phyloP scores from a whole-genome alignment of 2,329 filamentous ascomycete genomes.

The Aspergillus quadricinctus region DNA sequence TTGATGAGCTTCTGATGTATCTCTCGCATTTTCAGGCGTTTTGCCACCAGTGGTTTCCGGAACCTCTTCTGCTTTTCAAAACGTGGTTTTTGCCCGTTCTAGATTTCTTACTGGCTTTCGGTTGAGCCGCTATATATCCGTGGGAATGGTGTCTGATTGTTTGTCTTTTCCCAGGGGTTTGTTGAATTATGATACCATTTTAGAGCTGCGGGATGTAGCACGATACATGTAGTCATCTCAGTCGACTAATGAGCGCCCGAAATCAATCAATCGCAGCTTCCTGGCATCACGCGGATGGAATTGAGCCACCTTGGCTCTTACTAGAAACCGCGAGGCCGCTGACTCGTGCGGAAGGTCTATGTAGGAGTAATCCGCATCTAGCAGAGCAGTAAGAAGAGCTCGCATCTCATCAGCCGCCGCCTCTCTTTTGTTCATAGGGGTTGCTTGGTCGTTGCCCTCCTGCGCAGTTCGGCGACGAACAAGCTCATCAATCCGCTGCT shows the following conservation, averaged over 20 bases:
- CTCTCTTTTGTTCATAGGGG: conserved; percentile 42
- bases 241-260: conserved; percentile 39
- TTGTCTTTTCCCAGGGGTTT: not conserved
- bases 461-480: conserved; percentile 35
- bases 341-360: conserved; percentile 47
- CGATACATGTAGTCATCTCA: conserved; percentile 9
- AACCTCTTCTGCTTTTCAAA: conserved; percentile 6
- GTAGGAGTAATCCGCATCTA: conserved; percentile 46
- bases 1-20: conserved; percentile 3
- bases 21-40: conserved; percentile 17
- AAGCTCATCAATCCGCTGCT: conserved; percentile 50
- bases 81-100: not conserved
- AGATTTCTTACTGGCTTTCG: not conserved
- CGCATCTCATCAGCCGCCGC: conserved; percentile 47
- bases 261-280: conserved; percentile 51
- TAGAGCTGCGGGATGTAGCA: not conserved
- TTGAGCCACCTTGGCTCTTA: conserved; percentile 53
- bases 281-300: conserved; percentile 53
- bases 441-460: conserved; percentile 16
- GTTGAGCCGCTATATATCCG: not conserved
- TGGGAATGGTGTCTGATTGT: not conserved
- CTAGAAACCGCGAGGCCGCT: conserved; percentile 50
- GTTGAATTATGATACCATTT: not conserved
- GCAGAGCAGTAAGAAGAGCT: conserved; percentile 43
- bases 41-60: not conserved